Evolutionary conservation across 2,329 filamentous ascomycete genomes (phyloP).

Genomic region (Rachicladosporium sp.): DNA sequence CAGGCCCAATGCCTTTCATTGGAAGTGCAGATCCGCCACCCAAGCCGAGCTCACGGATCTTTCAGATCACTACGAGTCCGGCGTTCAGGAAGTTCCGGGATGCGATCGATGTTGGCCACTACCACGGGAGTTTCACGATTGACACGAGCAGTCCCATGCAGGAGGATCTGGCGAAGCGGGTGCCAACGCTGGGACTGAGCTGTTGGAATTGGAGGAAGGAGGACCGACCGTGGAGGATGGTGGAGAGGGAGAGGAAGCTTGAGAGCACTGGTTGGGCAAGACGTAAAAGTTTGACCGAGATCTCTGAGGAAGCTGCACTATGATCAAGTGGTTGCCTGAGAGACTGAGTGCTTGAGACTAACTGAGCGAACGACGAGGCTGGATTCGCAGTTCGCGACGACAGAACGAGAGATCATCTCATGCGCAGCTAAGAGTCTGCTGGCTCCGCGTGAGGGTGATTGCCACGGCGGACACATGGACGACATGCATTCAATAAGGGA

Average conservation of each 20-base stretch:
- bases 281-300: slow-evolving; percentile 22
- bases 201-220: slow-evolving; percentile 24
- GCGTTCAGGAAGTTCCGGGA: slow-evolving; percentile 29
- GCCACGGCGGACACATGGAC: too few species aligned
- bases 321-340: too few species aligned
- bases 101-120: slow-evolving; percentile 24
- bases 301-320: slow-evolving; percentile 17
- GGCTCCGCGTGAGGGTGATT: too few species aligned
- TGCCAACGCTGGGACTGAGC: slow-evolving; percentile 30
- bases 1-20: slow-evolving; percentile 8
- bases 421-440: too few species aligned
- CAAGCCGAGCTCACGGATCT: slow-evolving; percentile 19
- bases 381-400: too few species aligned
- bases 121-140: slow-evolving; percentile 20
- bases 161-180: slow-evolving; percentile 26
- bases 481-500: too few species aligned
- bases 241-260: slow-evolving; percentile 17
- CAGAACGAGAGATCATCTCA: too few species aligned
- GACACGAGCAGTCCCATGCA: slow-evolving; percentile 17
- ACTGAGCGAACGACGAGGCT: too few species aligned
- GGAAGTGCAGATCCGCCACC: slow-evolving; percentile 5
- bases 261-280: slow-evolving; percentile 14
- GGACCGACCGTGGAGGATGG: slow-evolving; percentile 23
- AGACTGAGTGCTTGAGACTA: too few species aligned
- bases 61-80: slow-evolving; percentile 29